Base-by-base conservation (phyloP, 2,329 filamentous ascomycete genomes). In the Dactylellina leptospora region DNA sequence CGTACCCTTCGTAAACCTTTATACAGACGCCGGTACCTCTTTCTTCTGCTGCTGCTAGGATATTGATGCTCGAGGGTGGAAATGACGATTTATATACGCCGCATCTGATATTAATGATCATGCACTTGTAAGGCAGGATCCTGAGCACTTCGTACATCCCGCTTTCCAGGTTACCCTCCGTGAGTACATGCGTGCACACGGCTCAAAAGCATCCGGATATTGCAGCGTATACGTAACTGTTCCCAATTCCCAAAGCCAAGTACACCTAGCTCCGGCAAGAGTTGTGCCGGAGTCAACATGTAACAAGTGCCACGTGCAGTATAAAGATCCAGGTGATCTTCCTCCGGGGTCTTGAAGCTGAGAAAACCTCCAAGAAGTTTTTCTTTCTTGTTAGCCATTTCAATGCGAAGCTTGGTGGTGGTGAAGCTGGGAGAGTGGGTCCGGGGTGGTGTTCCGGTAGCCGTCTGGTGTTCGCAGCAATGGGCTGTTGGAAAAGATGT, bases 251-350 rank as follows among this genome's bases (percentile, higher is more conserved):
- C n/a, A 2, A 36, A 25, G 22, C 23, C 33, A 33, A 51, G 36
- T n/a, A 44, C 11, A 23, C 63, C 47, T 60, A 55, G 64, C 50
- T 62, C 64, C 64, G 64, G 64, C 56, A 70, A 62, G 10, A 62
- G 64, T 51, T 70, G 59, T 58, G 64, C 64, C 64, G 64, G 64
- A 23, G 18, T 70, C 50, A 56, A 70, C 36, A 16, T 70, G 64
- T 62, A 70, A 70, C 64, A 70, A 47, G 25, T 27, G 40, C 56
- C 64, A 70, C 64, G 64, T 70, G 64, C 64, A 58, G 64, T 56
- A 45, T 30, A 28, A 56, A 36, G 38, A 70, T 70, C 56, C 64
- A 70, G 64, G 56, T 70, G 64, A 70, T 70, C 56, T 40, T 25
- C 33, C 44, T 56, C 48, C 50, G 20, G 64, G 64, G 55, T 51